These are phyloP conservation scores for Spathaspora passalidarum DNA, from an alignment of 805 yeast genomes.

Conservation along the genomic window DNA sequence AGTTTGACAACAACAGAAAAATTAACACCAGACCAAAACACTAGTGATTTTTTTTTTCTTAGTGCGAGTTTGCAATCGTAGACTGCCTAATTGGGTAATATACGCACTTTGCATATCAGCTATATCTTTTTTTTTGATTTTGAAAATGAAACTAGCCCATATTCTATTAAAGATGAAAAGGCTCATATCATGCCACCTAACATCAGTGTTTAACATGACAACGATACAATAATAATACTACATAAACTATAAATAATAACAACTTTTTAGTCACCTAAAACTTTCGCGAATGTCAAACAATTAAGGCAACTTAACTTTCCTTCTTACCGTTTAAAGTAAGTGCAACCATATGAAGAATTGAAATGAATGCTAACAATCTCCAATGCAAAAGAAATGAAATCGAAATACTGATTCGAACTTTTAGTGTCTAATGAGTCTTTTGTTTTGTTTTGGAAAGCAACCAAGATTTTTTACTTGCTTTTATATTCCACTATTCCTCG, in stretches of 20 bases:
- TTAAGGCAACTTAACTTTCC: not conserved
- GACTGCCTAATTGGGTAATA: conserved; percentile 3
- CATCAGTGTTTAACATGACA: no score
- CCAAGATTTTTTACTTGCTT: conserved; percentile 14
- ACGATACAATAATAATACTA: no score
- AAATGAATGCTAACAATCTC: not conserved
- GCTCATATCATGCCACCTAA: no score
- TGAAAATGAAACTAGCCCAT: no score
- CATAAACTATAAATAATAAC: not conserved
- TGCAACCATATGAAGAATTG: not conserved
- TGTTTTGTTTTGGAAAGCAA: not conserved
- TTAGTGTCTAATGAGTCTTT: not conserved
- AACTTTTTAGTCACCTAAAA: not conserved
- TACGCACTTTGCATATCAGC: no score
- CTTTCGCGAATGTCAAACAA: not conserved
- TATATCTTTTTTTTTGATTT: no score
- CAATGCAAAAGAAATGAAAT: not conserved
- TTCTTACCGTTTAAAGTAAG: not conserved
- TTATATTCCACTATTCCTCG: conserved; percentile 59
- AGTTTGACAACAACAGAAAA: not conserved
- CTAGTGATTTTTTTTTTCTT: not conserved
- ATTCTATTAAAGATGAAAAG: no score
- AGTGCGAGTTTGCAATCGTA: not conserved
- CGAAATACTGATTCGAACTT: not conserved
- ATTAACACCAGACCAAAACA: not conserved